Percentiles rank a stretch among this genome's conserved stretches.
Conservation (phyloP, 495 filamentous ascomycete genomes). For the Glonium stellatum region DNA sequence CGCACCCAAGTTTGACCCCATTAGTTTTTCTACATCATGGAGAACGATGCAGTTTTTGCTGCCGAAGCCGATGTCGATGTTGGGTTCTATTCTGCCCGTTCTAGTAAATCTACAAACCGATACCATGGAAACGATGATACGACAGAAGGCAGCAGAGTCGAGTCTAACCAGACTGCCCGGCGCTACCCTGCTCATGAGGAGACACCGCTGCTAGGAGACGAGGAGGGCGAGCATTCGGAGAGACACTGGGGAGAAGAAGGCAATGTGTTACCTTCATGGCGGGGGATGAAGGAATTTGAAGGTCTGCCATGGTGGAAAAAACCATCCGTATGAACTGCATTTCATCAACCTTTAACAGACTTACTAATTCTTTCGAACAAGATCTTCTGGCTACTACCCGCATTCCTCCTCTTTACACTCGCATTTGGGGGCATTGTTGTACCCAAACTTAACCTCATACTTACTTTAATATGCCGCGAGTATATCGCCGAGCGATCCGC, state of each 20-base stretch:
- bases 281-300: conserved; percentile 52
- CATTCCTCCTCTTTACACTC: conserved; percentile 68
- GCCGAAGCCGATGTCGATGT: conserved; percentile 10
- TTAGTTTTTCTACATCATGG: neutral
- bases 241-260: neutral
- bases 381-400: conserved; percentile 79
- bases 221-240: neutral
- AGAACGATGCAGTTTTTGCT: conserved; percentile 13
- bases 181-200: conserved; percentile 8
- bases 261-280: conserved; percentile 28
- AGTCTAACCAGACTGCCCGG: neutral
- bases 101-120: neutral
- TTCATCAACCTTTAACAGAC: neutral
- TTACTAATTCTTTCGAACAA: conserved; percentile 31
- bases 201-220: conserved; percentile 10
- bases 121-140: neutral
- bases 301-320: conserved; percentile 61
- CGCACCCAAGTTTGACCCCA: no score
- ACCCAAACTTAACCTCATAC: conserved; percentile 71
- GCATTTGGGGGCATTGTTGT: conserved; percentile 79
- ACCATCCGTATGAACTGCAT: conserved; percentile 54
- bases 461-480: conserved; percentile 70
- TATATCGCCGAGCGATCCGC: conserved; percentile 59
- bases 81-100: neutral
- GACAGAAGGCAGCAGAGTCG: neutral